Evolutionary conservation across 108 stramenopile species (phyloP).

Genomic region (Skeletonema potamos): DNA sequence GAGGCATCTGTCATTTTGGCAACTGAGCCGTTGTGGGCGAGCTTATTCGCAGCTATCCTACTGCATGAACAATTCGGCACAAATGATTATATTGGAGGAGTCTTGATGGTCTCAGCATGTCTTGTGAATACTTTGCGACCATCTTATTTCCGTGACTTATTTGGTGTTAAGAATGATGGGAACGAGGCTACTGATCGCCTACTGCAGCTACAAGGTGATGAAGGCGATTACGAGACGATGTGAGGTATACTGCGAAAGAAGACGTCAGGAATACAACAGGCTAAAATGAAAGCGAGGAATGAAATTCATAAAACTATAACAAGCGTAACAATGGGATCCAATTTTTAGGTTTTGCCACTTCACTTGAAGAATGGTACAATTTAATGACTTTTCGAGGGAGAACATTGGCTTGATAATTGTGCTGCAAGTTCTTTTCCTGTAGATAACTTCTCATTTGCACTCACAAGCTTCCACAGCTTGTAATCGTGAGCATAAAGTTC

Average conservation of each 20-base stretch:
- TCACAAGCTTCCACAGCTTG: conserved; percentile 8
- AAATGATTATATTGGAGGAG: conserved; percentile 43
- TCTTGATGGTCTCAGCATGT: conserved; percentile 46
- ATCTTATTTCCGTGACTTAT: not conserved
- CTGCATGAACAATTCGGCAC: conserved; percentile 34
- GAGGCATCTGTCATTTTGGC: conserved; percentile 53
- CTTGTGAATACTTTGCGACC: conserved; percentile 38
- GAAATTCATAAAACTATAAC: too few relatives aligned
- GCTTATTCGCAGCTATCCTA: conserved; percentile 36
- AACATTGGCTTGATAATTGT: conserved; percentile 19
- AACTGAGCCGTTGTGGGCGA: conserved; percentile 57
- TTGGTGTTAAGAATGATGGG: not conserved
- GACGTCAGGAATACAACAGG: too few relatives aligned
- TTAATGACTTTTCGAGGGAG: too few relatives aligned
- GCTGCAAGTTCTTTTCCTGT: conserved; percentile 25
- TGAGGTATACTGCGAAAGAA: not conserved
- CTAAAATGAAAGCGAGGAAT: too few relatives aligned
- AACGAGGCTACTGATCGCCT: not conserved
- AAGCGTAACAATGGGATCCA: too few relatives aligned
- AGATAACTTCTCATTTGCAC: not conserved
- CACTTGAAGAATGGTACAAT: too few relatives aligned
- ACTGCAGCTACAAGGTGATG: not conserved
- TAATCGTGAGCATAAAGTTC: conserved; percentile 13
- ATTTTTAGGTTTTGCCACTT: too few relatives aligned
- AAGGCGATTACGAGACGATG: not conserved